Base-by-base conservation (phyloP, 495 filamentous ascomycete species). In the Annulohypoxylon moriforme region DNA sequence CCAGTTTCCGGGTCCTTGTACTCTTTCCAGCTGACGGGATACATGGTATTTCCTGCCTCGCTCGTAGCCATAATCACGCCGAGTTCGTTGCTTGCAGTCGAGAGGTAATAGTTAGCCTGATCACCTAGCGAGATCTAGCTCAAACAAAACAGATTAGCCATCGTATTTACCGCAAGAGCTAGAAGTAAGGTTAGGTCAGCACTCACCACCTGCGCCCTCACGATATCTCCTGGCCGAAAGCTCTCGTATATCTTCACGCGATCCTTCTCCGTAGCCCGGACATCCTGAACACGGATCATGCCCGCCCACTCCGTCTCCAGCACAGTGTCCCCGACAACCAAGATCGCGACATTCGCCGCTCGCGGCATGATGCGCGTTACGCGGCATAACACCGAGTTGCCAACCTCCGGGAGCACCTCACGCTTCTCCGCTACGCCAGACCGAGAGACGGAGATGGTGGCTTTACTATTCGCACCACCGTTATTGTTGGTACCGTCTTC, bases 21-120 rank as follows among this genome's bases (percentile, higher is more conserved):
- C 78, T 98, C 94, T 84, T 92, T 93, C 96, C 96, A 99, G 78
- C 89, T 96, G 27, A 96, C 87, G 11, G 96, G 95, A 73, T 90
- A 90, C 92, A 98, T 95, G 78, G 89, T 86, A 78, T 96, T 94
- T 0, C 94, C 96, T 2, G 86, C 87, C 78, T 96, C 94, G 75
- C 94, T 97, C 73, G 86, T 89, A 22, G 96, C 96, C 92, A 98
- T 93, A 20, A 99, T 90, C 49, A 99, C 95, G 20, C 96, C 96
- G 38, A 97, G 84, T 79, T 96, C 91, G 80, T 99, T 98, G 66
- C 86, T 86, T 56, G 93, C 93, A 6, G 96, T 99, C 34, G 89
- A 91, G 14, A 97, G 83, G 80, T 98, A 99, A 79, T 97, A 98
- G 74, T 92, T 96, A 47, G 90, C 89, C 80, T 97, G 94, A 80